phyloP scores from a whole-genome alignment of 2,329 filamentous ascomycete species.

The Pseudogymnoascus verrucosus region DNA sequence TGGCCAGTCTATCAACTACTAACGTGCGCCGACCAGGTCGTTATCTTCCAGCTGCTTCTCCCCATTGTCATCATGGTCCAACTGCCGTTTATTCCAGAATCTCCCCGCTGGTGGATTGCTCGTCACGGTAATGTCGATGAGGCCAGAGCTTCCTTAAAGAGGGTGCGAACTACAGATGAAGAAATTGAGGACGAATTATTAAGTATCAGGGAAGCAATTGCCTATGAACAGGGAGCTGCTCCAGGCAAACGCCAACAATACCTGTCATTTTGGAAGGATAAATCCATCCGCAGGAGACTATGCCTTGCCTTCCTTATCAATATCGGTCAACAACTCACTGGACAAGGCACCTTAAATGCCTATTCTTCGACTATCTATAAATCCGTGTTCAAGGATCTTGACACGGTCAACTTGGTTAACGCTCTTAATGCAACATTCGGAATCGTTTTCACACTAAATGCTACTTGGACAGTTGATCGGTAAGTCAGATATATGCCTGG shows the following conservation, averaged over 20 bases:
- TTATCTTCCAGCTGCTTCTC: conserved; percentile 47
- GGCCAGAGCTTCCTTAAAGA: conserved; percentile 46
- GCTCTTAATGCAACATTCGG: conserved; percentile 63
- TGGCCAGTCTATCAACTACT: neutral
- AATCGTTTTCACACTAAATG: conserved; percentile 63
- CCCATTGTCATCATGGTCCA: conserved; percentile 38
- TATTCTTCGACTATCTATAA: conserved; percentile 64
- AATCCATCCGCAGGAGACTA: conserved; percentile 57
- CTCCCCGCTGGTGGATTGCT: conserved; percentile 4
- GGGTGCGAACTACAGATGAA: conserved; percentile 54
- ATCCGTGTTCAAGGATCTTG: conserved; percentile 51
- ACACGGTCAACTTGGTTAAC: conserved; percentile 61
- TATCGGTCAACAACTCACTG: conserved; percentile 60
- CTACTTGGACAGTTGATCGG: conserved; percentile 61
- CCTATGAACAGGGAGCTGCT: conserved; percentile 63
- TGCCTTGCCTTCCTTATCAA: conserved; percentile 57
- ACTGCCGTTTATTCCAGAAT: conserved; percentile 8
- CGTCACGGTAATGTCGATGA: conserved; percentile 42
- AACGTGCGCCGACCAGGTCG: conserved; percentile 27
- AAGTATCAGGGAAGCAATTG: conserved; percentile 56
- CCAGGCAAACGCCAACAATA: conserved; percentile 45
- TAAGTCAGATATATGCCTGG: conserved; percentile 30
- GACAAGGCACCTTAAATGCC: conserved; percentile 61
- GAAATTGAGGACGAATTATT: conserved; percentile 58
- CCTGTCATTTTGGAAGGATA: conserved; percentile 59